Base-by-base conservation (phyloP, 495 filamentous ascomycete genomes). In the Hypomontagnella monticulosa region DNA sequence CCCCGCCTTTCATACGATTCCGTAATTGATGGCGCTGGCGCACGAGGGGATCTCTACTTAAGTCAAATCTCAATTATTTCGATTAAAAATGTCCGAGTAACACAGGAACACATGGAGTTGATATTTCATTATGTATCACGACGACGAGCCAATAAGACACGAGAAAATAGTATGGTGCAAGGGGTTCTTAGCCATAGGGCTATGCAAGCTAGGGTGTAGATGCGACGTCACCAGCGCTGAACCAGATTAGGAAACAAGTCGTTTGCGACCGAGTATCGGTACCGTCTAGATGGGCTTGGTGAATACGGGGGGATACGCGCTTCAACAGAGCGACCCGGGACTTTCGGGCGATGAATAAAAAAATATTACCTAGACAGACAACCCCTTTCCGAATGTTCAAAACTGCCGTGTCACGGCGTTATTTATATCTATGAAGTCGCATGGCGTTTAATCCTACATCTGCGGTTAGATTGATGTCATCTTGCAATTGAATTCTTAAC, bases 221-320 rank as follows among this genome's bases (percentile, higher is more conserved):
- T 64, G 44, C 41, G 62, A 65, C 60, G 51, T 63, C 60, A 56
- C 52, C 19, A 36, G 20, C 41, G 12, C 23, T 54, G 30, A 53
- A 48, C 46, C 36, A 37, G 4, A 59, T 54, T 32, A 11, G 48
- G 47, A 36, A 43, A 57, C 27, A 38, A 52, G 46, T 60, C 33
- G 40, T 52, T 44, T 38, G 30, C 37, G 16, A 32, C 38, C 38
- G 46, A 43, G 37, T 36, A 14, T 11, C 15, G 49, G 23, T 20
- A 34, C 18, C 23, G 12, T 40, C 16, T 53, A 16, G 49, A 53
- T 6, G 23, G 23, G 23, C 2, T 27, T 27, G 23, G 6, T 27
- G 23, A 27, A 27, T 27, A 27, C 6, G 23, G 23, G 23, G 23
- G 23, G 6, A 27, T 30, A 41, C 51, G 52, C 43, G 52, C 43